Percentiles rank a stretch among this genome's conserved stretches.
phyloP scores from a whole-genome alignment of 495 filamentous ascomycete species.

The Gamarada debralockiae region DNA sequence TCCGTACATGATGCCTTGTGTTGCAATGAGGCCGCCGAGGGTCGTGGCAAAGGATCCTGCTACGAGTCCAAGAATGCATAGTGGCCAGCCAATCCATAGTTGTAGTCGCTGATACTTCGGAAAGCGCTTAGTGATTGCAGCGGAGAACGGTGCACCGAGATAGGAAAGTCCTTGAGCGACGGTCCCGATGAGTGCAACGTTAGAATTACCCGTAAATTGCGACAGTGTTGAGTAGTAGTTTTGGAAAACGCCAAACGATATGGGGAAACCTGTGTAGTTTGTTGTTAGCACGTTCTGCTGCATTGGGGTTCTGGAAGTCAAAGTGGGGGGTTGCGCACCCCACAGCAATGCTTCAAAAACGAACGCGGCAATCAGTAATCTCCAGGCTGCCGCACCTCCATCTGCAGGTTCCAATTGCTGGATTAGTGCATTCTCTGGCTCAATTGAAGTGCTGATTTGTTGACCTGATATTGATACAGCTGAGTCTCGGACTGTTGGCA shows the following conservation, averaged over 20 bases:
- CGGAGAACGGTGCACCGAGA: conserved; percentile 27
- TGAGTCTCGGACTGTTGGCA: too few species aligned
- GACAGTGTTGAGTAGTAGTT: conserved; percentile 30
- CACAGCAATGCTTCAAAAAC: conserved; percentile 27
- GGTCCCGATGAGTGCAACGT: conserved; percentile 32
- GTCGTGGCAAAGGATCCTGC: conserved; percentile 30
- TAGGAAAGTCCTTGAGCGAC: conserved; percentile 29
- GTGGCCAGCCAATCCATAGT: conserved; percentile 29
- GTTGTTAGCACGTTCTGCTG: background rate
- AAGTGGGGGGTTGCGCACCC: conserved; percentile 14
- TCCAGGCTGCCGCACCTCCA: conserved; percentile 16
- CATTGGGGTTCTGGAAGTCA: background rate
- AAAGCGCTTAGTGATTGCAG: conserved; percentile 27
- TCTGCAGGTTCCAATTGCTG: conserved; percentile 9
- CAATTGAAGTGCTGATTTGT: too few species aligned
- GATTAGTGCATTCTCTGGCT: too few species aligned
- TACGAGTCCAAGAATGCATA: conserved; percentile 25
- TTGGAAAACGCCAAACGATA: conserved; percentile 35
- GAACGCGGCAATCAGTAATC: conserved; percentile 21
- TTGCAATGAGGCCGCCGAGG: conserved; percentile 28
- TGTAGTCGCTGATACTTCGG: conserved; percentile 25
- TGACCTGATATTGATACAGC: too few species aligned
- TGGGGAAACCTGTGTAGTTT: conserved; percentile 10
- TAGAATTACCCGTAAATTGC: conserved; percentile 26
- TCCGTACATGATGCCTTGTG: conserved; percentile 36